Evolutionary conservation across 179 eudicot species (phyloP).

Genomic region (Heliamphora pulchella): DNA sequence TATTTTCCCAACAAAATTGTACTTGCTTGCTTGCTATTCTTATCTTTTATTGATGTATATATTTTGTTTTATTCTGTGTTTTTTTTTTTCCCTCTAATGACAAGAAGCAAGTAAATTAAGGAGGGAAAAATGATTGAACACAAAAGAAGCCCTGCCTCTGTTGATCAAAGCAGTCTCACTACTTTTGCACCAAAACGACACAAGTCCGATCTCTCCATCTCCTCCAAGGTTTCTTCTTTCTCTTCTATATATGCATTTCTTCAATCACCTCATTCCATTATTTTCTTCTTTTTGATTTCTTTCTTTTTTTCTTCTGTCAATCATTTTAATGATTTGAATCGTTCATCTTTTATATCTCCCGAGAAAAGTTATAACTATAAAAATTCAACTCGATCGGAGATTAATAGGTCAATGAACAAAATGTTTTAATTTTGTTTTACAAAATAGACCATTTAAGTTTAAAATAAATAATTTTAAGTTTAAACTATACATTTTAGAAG

Average conservation of each 20-base stretch:
- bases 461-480: too few relatives aligned
- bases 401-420: too few relatives aligned
- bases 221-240: slow-evolving; percentile 5
- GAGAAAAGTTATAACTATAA: too few relatives aligned
- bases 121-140: slow-evolving; percentile 56
- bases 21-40: background rate
- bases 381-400: too few relatives aligned
- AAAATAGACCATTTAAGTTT: too few relatives aligned
- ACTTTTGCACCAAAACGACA: slow-evolving; percentile 27
- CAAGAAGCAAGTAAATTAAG: slow-evolving; percentile 20
- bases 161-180: slow-evolving; percentile 47
- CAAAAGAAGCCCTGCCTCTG: slow-evolving; percentile 46
- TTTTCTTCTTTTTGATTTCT: background rate
- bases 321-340: too few relatives aligned
- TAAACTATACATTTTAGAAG: too few relatives aligned
- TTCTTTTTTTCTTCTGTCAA: background rate
- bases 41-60: background rate
- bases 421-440: too few relatives aligned
- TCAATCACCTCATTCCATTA: background rate
- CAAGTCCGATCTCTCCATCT: slow-evolving; percentile 9
- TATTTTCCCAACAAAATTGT: too few relatives aligned
- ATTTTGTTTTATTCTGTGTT: background rate
- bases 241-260: background rate
- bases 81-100: slow-evolving; percentile 19
- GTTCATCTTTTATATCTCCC: too few relatives aligned